A percentile compares a stretch with the other conserved stretches of the same genome.
phyloP scores from a whole-genome alignment of 257 asterid species.

The Nyctanthes arbortristis region DNA sequence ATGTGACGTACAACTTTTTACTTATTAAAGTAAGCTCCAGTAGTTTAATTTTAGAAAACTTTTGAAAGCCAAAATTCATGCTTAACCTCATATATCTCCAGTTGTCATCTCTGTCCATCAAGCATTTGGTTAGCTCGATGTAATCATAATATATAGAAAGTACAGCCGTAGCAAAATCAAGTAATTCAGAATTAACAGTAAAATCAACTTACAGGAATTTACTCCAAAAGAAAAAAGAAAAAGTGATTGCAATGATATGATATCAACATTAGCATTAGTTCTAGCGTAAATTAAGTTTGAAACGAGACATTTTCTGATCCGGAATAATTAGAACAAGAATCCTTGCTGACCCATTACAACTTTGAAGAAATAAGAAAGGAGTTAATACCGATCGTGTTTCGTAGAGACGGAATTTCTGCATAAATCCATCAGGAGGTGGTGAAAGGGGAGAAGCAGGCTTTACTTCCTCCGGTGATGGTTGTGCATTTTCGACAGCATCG shows the following conservation, averaged over 20 bases:
- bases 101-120: slow-evolving; percentile 8
- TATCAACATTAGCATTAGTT: slow-evolving; percentile 21
- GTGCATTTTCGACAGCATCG: slow-evolving; percentile 35
- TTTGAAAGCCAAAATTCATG: not conserved
- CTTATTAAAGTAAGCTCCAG: slow-evolving; percentile 23
- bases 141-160: slow-evolving; percentile 22
- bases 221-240: slow-evolving; percentile 14
- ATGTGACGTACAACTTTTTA: slow-evolving; percentile 11
- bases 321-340: slow-evolving; percentile 10
- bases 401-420: slow-evolving; percentile 92
- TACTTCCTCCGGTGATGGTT: slow-evolving; percentile 37
- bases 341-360: slow-evolving; percentile 1
- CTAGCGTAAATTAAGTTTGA: slow-evolving; percentile 9
- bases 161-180: slow-evolving; percentile 11
- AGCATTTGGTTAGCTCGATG: too few species aligned
- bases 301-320: slow-evolving; percentile 16
- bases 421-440: slow-evolving; percentile 53
- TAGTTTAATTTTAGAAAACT: slow-evolving; percentile 3
- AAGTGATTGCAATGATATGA: slow-evolving; percentile 18
- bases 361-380: slow-evolving; percentile 21
- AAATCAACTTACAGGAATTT: slow-evolving; percentile 8
- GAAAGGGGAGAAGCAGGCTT: slow-evolving; percentile 36
- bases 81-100: not conserved
- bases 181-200: not conserved
- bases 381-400: slow-evolving; percentile 84